Evolutionary conservation across 2,329 filamentous ascomycete genomes (phyloP), one percentile per base, ranked within the genome.

Genomic region (Metarhizium sp.): DNA sequence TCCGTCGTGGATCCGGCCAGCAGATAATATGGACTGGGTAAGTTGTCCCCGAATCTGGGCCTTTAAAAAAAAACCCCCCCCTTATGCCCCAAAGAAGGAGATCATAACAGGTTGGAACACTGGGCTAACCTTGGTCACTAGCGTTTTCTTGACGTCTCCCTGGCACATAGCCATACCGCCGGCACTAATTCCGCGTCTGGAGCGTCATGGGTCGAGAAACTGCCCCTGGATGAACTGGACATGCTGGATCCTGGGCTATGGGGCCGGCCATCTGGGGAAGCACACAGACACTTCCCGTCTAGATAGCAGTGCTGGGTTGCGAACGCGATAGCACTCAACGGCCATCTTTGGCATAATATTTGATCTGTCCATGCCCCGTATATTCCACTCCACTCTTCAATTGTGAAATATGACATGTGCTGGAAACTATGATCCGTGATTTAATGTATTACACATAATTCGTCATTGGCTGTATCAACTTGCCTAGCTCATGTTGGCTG

Each of bases 21-120:
- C 62, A 52, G 61, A 67, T 29, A 65, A 63, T 53, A 68, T 73
- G 64, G 71, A 73, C 56, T 73, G 71, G 71, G 71, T 73, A 61
- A 59, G 70, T 66, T 34, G 16, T 20, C 4, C 25, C 25, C 25
- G 4, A 25, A 25, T 25, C 25, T 25, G 25, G 25, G 4, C 25
- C 25, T 25, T 25, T 25, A 25, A 3, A 4, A 25, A 25, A 25
- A 25, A 25, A 25, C 1, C 3, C 3, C 25, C 25, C 20, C 29
- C 34, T 25, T 48, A 13, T 11, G 14, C 7, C 34, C 11, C 3
- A 36, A 36, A 36, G 34, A 2, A 36, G 1, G 34, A 36, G 34
- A 13, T 0, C 0, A 10, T 13, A 36, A 11, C 7, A 36, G 34
- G 34, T 13, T 6, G 13, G 25, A n/a, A 8, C 29, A 13, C 3